Conservation (phyloP, 2,329 filamentous ascomycete species). For the Metarhizium brunneum region DNA sequence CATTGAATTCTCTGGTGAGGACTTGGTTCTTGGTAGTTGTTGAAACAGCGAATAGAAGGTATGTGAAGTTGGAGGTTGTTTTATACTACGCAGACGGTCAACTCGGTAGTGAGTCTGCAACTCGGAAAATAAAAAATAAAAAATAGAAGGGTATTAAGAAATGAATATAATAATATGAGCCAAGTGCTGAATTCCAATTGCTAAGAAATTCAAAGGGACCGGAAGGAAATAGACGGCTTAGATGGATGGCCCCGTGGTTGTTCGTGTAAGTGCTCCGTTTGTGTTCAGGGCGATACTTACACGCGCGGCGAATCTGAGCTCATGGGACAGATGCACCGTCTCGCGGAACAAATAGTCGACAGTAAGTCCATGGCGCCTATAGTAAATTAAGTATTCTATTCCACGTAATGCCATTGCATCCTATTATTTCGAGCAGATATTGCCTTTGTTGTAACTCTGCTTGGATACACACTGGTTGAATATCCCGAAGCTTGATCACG, state of each 20-base stretch:
- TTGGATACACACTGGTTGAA: no score
- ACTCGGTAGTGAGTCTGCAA: background rate
- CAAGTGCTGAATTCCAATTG: no score
- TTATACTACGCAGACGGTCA: background rate
- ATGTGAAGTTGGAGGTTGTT: background rate
- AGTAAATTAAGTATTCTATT: background rate
- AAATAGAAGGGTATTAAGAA: background rate
- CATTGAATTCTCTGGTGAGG: no score
- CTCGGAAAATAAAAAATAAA: background rate
- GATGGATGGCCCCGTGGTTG: background rate
- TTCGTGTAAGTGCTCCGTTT: background rate
- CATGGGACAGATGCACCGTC: background rate
- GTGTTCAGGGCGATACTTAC: background rate
- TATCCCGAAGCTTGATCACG: no score
- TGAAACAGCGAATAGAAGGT: no score
- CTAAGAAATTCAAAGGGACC: background rate
- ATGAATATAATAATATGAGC: background rate
- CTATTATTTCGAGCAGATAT: background rate
- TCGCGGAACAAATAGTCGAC: background rate
- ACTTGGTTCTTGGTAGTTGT: no score
- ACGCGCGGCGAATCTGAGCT: background rate
- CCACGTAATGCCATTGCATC: background rate
- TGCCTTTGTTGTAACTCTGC: no score
- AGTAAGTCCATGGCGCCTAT: background rate
- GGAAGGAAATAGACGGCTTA: background rate